phyloP scores from a whole-genome alignment of 768 basidiomycete genomes.

The Solioccasus polychromus region DNA sequence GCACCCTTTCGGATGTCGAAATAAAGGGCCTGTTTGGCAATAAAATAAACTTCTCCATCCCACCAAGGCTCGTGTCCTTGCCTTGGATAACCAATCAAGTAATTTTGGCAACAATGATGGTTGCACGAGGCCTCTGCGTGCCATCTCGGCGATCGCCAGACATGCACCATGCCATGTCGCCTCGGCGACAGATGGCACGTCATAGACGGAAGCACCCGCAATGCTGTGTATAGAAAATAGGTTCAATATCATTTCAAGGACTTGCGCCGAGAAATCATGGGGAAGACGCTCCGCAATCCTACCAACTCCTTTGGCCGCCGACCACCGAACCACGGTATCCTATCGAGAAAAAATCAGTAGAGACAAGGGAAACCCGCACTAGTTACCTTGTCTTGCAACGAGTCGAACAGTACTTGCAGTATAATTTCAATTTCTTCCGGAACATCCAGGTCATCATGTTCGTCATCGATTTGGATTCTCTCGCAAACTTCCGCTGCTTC shows the following conservation, averaged over 20 bases:
- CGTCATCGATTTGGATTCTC: conserved; percentile 14
- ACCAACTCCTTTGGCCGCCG: conserved; percentile 88
- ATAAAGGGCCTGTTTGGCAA: conserved; percentile 65
- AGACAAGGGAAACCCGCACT: not conserved
- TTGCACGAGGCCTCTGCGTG: conserved; percentile 72
- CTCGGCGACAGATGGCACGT: conserved; percentile 76
- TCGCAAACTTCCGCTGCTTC: conserved; percentile 13
- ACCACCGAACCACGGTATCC: conserved; percentile 96
- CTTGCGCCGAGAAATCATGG: conserved; percentile 67
- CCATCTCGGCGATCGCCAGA: conserved; percentile 89
- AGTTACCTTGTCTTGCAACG: conserved; percentile 79
- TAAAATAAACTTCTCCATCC: conserved; percentile 11
- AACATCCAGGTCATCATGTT: conserved; percentile 55
- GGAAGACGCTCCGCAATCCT: conserved; percentile 83
- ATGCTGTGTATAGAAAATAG: conserved; percentile 77
- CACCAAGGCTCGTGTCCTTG: conserved; percentile 26
- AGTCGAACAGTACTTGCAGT: conserved; percentile 68
- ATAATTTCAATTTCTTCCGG: conserved; percentile 76
- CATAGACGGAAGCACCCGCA: conserved; percentile 60
- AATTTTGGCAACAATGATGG: conserved; percentile 56
- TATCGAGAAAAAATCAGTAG: conserved; percentile 31
- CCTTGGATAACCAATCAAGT: conserved; percentile 82
- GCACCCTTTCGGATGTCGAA: conserved; percentile 92
- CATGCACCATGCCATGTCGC: conserved; percentile 94
- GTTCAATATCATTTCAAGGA: conserved; percentile 74